Base-by-base conservation (phyloP, 768 basidiomycete genomes). In the Stropharia rugosoannulata region DNA sequence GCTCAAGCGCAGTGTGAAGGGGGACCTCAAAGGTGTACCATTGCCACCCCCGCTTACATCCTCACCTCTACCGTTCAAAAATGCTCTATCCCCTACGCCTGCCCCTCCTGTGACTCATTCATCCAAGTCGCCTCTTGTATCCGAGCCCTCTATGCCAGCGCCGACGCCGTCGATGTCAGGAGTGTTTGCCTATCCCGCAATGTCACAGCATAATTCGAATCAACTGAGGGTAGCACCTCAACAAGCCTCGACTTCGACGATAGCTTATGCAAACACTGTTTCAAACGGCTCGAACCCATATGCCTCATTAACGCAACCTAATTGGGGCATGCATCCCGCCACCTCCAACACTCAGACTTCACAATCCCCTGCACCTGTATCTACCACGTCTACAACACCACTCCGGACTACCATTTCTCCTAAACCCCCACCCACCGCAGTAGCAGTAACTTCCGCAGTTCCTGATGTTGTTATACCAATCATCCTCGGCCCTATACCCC, bases 401-500 rank as follows among this genome's bases (percentile, higher is more conserved):
- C 56, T 67, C 13, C 39, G 63, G 44, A 53, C 68, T n/a, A 54
- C 73, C 22, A 55, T 64, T 25, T 54, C 66, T 19, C 59, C 67
- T 22, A 22, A 46, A 2, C 66, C 74, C 15, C 71, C 78, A 22
- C 64, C 59, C 22, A 73, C 29, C 41, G 58, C 55, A 29, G 60
- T 51, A 22, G 61, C 55, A 46, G 58, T 49, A 49, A 68, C 65
- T 46, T 56, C 70, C 10, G 52, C 68, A 16, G 71, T 80, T 45
- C 75, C 80, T 11, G 80, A 81, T 52, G 87, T 91, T 32, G 81
- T 84, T 46, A 80, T 93, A 46, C 91, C 93, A 8, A 92, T 94
- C 57, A 69, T 90, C 37, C 76, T 95, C 41, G 87, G 85, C 6
- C 85, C 89, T 39, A 81, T 88, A 64, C 93, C 82, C 25, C 74